Evolutionary conservation across 2,329 filamentous ascomycete genomes (phyloP).

Genomic region (Botrytis pseudocinerea): DNA sequence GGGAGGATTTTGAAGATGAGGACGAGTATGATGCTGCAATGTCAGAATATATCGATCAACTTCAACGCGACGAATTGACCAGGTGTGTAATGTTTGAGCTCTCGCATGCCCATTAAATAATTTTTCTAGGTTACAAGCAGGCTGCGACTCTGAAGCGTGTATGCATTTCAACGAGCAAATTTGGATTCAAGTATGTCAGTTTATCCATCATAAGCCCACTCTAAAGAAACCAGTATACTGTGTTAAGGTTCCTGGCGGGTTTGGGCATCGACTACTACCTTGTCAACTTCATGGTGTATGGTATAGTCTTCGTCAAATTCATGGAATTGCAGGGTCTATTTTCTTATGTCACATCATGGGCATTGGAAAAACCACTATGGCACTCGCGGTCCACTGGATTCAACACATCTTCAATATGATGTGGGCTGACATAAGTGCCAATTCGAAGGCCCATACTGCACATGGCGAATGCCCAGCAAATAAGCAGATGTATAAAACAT

Average conservation of each 20-base stretch:
- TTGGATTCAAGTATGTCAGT: slow-evolving; percentile 1
- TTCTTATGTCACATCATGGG: slow-evolving; percentile 10
- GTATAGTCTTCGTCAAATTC: slow-evolving; percentile 3
- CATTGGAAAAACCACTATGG: slow-evolving; percentile 13
- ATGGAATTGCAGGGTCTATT: slow-evolving; percentile 1
- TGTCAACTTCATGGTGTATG: slow-evolving; percentile 7
- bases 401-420: slow-evolving; percentile 16
- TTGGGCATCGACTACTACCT: neutral
- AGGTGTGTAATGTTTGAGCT: slow-evolving; percentile 5
- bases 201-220: slow-evolving; percentile 7
- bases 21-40: slow-evolving; percentile 1
- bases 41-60: slow-evolving; percentile 7
- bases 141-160: neutral
- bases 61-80: neutral
- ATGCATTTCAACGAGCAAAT: slow-evolving; percentile 14
- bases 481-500: neutral
- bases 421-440: neutral
- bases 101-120: slow-evolving; percentile 2
- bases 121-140: slow-evolving; percentile 10
- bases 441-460: neutral
- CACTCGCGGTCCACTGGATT: slow-evolving; percentile 1
- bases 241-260: slow-evolving; percentile 1
- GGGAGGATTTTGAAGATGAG: slow-evolving; percentile 5
- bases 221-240: neutral
- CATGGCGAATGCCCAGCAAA: neutral